Conservation (phyloP, 1,139 yeast species). For the Pneumocystis jirovecii region DNA sequence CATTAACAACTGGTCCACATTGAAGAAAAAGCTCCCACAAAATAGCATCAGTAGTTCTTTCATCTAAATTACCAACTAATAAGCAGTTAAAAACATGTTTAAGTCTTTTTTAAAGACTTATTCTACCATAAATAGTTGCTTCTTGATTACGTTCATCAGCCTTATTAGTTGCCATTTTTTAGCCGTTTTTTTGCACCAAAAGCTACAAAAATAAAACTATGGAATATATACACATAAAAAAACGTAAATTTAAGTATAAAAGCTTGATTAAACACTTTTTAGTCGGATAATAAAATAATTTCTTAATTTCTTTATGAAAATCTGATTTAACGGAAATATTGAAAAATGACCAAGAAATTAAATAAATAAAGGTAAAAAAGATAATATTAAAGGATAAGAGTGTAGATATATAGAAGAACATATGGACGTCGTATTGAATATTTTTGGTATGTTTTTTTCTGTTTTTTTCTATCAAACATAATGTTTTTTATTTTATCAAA, state of each 20-base stretch:
- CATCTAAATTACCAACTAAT: constrained; percentile 65
- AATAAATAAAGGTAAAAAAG: not conserved
- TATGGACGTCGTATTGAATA: not conserved
- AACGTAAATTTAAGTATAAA: not conserved
- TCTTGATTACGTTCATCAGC: constrained; percentile 39
- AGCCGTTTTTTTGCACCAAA: not conserved
- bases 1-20: constrained; percentile 52
- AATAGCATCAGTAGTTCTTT: constrained; percentile 46
- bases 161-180: constrained; percentile 19
- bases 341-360: not conserved
- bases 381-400: not conserved
- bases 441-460: not conserved
- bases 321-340: no score
- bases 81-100: not conserved
- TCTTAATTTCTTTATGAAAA: no score
- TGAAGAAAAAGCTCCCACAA: constrained; percentile 75
- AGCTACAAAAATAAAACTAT: not conserved
- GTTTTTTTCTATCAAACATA: not conserved
- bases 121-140: constrained; percentile 42
- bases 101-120: not conserved
- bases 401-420: not conserved
- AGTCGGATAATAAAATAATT: no score
- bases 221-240: not conserved
- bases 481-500: not conserved
- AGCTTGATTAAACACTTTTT: no score